These are phyloP conservation scores for Podila horticola DNA, from an alignment of 192 early-diverging fungal genomes.

Conservation along the genomic window DNA sequence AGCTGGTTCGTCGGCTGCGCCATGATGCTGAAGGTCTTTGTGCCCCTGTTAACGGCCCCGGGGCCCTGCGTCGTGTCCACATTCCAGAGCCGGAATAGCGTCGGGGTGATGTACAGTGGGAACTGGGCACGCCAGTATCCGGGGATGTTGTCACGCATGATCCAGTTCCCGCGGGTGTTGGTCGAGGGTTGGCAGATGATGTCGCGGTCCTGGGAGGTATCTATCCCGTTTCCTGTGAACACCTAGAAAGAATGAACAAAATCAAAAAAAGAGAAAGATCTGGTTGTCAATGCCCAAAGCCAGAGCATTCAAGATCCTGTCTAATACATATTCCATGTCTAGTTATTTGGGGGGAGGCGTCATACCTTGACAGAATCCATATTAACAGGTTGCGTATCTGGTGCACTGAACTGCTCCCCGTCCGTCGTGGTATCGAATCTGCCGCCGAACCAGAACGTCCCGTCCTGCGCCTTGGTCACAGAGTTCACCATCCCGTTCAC, in stretches of 20 bases:
- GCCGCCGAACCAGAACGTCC: slow-evolving; percentile 74
- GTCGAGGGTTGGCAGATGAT: slow-evolving; percentile 55
- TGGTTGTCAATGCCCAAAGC: background rate
- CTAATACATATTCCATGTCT: background rate
- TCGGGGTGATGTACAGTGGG: slow-evolving; percentile 63
- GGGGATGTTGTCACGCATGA: slow-evolving; percentile 73
- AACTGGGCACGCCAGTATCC: slow-evolving; percentile 75
- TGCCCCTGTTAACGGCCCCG: slow-evolving; percentile 63
- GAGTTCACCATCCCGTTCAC: slow-evolving; percentile 74
- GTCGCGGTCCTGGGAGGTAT: slow-evolving; percentile 30
- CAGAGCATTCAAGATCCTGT: background rate
- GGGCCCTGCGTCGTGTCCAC: slow-evolving; percentile 25
- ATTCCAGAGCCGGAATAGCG: slow-evolving; percentile 75
- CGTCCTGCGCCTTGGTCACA: slow-evolving; percentile 58
- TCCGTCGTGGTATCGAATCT: slow-evolving; percentile 73
- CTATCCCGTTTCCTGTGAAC: slow-evolving; percentile 22
- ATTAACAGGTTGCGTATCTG: slow-evolving; percentile 50
- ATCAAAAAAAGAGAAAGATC: background rate
- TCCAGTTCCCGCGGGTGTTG: slow-evolving; percentile 64
- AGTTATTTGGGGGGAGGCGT: background rate
- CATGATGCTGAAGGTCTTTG: slow-evolving; percentile 73
- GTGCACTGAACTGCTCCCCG: slow-evolving; percentile 51
- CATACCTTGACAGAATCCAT: slow-evolving; percentile 35
- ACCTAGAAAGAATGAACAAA: slow-evolving; percentile 7
- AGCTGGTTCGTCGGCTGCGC: slow-evolving; percentile 63